Evolutionary conservation across 176 grass and related monocot species (phyloP).

Genomic region (Triticum turgidum): DNA sequence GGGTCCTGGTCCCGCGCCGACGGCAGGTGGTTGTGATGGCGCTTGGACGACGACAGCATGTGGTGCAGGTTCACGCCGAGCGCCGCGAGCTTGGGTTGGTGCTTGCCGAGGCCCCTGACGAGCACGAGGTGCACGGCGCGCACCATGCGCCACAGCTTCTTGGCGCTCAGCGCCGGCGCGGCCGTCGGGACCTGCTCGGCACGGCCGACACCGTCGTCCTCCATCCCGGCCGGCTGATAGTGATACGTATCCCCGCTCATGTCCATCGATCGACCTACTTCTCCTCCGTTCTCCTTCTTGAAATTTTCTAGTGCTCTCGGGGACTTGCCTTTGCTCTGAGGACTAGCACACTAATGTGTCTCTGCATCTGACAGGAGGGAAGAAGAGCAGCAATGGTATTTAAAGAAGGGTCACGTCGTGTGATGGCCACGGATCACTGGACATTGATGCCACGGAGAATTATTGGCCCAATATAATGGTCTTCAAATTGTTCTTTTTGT

Average conservation of each 20-base stretch:
- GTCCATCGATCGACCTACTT: background rate
- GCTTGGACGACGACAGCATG: conserved; percentile 43
- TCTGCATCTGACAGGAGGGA: background rate
- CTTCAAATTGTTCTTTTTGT: conserved; percentile 16
- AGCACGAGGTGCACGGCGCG: conserved; percentile 58
- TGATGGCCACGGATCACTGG: conserved; percentile 9
- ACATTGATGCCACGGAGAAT: conserved; percentile 12
- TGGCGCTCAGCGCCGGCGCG: conserved; percentile 9
- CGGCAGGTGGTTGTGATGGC: conserved; percentile 9
- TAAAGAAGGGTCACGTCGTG: conserved; percentile 32
- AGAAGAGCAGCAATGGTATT: background rate
- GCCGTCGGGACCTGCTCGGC: background rate
- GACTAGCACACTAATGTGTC: background rate
- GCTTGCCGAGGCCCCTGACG: conserved; percentile 59
- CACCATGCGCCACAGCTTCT: conserved; percentile 53
- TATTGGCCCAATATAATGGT: background rate
- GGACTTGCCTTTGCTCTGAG: background rate
- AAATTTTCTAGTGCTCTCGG: background rate
- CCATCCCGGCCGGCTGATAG: conserved; percentile 28
- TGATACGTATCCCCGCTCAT: conserved; percentile 11
- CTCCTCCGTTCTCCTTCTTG: background rate
- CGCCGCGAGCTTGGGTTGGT: conserved; percentile 62
- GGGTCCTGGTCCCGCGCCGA: background rate
- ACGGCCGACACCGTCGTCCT: background rate
- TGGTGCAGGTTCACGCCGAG: conserved; percentile 67